Percentiles rank a stretch among this genome's conserved stretches.
Conservation (phyloP, 2,329 filamentous ascomycete genomes). For the Diplodia sapinea region DNA sequence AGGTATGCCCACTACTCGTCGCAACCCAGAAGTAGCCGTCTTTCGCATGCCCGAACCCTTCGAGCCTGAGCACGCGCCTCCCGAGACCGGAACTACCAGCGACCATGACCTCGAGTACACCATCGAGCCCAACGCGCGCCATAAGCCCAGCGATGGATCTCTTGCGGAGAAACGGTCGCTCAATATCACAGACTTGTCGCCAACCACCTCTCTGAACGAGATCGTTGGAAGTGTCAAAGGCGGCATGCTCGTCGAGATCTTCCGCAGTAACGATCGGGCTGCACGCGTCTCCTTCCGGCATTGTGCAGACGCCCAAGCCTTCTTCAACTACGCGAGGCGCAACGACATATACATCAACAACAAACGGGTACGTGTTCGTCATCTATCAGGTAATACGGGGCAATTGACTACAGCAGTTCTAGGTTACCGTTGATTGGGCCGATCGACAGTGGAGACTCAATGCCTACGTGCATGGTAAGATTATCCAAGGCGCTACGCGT, state of each 20-base stretch:
- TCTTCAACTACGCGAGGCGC: constrained; percentile 67
- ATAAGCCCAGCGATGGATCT: not conserved
- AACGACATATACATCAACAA: constrained; percentile 72
- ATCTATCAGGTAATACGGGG: not conserved
- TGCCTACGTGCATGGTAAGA: constrained; percentile 66
- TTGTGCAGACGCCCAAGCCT: constrained; percentile 60
- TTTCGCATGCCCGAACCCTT: not conserved
- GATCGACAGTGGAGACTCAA: constrained; percentile 72
- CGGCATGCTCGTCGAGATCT: constrained; percentile 72
- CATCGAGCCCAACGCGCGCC: not conserved
- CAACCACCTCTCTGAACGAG: constrained; percentile 68
- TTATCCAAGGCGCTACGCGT: constrained; percentile 70
- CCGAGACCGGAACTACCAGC: not conserved
- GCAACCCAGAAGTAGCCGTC: not conserved
- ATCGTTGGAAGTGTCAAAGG: constrained; percentile 70
- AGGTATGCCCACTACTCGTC: not conserved
- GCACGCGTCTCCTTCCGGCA: constrained; percentile 74
- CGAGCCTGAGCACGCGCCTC: not conserved
- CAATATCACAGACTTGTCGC: constrained; percentile 66
- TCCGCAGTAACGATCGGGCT: constrained; percentile 64
- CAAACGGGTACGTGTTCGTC: constrained; percentile 64
- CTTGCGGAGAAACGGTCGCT: constrained; percentile 60
- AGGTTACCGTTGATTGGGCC: constrained; percentile 74
- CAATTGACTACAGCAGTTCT: not conserved
- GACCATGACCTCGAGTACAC: not conserved